Percentiles rank a stretch among this genome's conserved stretches.
These are phyloP conservation scores for Sphagnum tenellum DNA, from an alignment of 225 moss, liverwort and hornwort genomes.

Conservation along the genomic window DNA sequence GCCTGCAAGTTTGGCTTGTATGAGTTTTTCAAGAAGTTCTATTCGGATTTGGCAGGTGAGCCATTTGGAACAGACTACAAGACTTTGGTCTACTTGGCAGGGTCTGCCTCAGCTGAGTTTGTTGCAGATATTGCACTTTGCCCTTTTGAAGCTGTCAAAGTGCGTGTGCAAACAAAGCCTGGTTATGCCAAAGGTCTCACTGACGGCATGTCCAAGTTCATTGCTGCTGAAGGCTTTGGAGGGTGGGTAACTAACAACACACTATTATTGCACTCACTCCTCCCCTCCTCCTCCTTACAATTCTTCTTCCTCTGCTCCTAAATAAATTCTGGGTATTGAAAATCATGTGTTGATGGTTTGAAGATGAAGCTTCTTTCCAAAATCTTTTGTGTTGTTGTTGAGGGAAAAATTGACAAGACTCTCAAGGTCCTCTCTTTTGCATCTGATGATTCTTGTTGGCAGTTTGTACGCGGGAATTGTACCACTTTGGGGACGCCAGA, in stretches of 20 bases:
- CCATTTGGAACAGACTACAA: conserved; percentile 57
- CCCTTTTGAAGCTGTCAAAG: conserved; percentile 92
- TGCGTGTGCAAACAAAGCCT: conserved; percentile 76
- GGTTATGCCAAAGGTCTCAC: conserved; percentile 64
- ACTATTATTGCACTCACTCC: too few relatives aligned
- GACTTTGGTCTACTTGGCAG: conserved; percentile 58
- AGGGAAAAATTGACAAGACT: too few relatives aligned
- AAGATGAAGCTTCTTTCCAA: too few relatives aligned
- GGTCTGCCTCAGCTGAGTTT: conserved; percentile 81
- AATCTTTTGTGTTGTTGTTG: too few relatives aligned
- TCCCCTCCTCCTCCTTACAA: too few relatives aligned
- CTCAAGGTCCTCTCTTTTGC: too few relatives aligned
- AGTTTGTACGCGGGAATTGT: conserved; percentile 74
- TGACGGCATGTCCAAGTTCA: conserved; percentile 68
- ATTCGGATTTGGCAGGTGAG: conserved; percentile 55
- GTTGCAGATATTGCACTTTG: conserved; percentile 73
- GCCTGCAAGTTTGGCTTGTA: conserved; percentile 63
- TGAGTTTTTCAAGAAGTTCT: conserved; percentile 42
- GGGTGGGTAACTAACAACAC: conserved; percentile 21
- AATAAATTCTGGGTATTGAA: too few relatives aligned
- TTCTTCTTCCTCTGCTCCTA: background rate
- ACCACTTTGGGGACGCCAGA: conserved; percentile 91
- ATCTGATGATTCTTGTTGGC: background rate
- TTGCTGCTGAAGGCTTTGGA: conserved; percentile 46
- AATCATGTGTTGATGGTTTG: too few relatives aligned